A percentile compares a stretch with the other conserved stretches of the same genome.
phyloP scores from a whole-genome alignment of 495 filamentous ascomycete species.

The Polyplosphaeria fusca region DNA sequence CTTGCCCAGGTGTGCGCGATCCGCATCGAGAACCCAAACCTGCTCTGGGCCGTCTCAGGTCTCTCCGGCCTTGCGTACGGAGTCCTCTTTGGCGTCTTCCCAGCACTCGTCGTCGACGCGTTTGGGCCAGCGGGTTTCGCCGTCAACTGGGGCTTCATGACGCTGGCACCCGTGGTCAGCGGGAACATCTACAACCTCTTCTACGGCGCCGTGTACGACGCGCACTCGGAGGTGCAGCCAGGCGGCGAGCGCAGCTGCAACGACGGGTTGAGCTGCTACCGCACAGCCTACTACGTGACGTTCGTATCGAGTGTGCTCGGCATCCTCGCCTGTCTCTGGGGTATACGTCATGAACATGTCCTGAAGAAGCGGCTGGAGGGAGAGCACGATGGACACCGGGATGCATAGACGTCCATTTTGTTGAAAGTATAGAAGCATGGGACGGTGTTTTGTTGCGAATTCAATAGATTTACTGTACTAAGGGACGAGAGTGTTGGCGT shows the following conservation, averaged over 20 bases:
- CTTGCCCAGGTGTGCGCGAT: constrained; percentile 76
- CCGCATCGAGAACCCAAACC: constrained; percentile 73
- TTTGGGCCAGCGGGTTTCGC: constrained; percentile 84
- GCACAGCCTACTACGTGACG: constrained; percentile 78
- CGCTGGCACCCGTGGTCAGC: constrained; percentile 74
- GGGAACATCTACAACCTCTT: constrained; percentile 90
- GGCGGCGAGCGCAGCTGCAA: constrained; percentile 71
- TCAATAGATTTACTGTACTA: too few species aligned
- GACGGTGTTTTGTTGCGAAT: too few species aligned
- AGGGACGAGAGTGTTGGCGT: too few species aligned
- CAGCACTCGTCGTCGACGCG: constrained; percentile 83
- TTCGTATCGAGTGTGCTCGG: constrained; percentile 69
- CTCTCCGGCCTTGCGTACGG: constrained; percentile 90
- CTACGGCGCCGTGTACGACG: constrained; percentile 79
- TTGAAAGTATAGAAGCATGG: too few species aligned
- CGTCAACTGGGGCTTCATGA: constrained; percentile 84
- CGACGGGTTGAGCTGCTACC: constrained; percentile 80
- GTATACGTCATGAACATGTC: constrained; percentile 66
- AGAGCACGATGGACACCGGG: constrained; percentile 22
- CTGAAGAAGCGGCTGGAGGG: constrained; percentile 28
- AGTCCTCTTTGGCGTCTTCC: constrained; percentile 91
- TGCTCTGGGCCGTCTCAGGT: constrained; percentile 71
- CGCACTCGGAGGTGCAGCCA: constrained; percentile 63
- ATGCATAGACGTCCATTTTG: constrained; percentile 19
- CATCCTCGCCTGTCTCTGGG: constrained; percentile 66